Percentiles rank a stretch among this genome's conserved stretches.
These are phyloP conservation scores for Chaetomidium leptoderma DNA, from an alignment of 495 filamentous ascomycete genomes.

Conservation along the genomic window DNA sequence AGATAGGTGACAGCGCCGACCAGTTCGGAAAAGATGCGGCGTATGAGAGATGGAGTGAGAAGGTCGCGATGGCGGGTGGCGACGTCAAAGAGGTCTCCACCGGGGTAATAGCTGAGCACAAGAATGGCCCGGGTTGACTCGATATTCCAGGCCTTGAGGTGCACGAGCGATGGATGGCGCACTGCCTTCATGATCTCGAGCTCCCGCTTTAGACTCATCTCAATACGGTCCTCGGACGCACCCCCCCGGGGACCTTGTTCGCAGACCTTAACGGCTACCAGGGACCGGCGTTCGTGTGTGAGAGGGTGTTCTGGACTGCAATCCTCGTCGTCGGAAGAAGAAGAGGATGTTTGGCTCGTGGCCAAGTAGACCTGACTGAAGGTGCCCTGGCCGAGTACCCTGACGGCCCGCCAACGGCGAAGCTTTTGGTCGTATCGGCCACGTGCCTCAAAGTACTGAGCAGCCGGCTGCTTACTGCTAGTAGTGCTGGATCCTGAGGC, in stretches of 20 bases:
- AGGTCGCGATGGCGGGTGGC: conserved; percentile 63
- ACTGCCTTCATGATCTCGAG: conserved; percentile 85
- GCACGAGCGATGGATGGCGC: conserved; percentile 82
- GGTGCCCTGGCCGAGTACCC: conserved; percentile 82
- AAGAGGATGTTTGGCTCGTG: conserved; percentile 50
- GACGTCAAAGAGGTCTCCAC: conserved; percentile 91
- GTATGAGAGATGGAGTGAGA: conserved; percentile 63
- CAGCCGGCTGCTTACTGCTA: conserved; percentile 35
- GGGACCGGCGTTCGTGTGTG: conserved; percentile 43
- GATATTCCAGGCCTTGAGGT: conserved; percentile 82
- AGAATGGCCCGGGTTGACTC: conserved; percentile 75
- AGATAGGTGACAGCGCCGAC: conserved; percentile 81
- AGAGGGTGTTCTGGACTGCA: conserved; percentile 24
- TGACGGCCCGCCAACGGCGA: conserved; percentile 69
- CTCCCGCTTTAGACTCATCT: conserved; percentile 89
- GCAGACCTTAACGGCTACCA: conserved; percentile 93
- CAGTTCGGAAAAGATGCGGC: conserved; percentile 85
- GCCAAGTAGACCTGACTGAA: conserved; percentile 93
- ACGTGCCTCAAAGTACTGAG: conserved; percentile 61
- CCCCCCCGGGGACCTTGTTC: conserved; percentile 91
- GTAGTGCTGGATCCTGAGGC: conserved; percentile 28
- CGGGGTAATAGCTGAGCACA: conserved; percentile 86
- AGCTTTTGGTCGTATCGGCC: conserved; percentile 53
- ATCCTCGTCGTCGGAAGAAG: conserved; percentile 41
- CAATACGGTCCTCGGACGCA: conserved; percentile 79